Evolutionary conservation across 805 yeast genomes (phyloP).

Genomic region (Huiozyma naganishii): DNA sequence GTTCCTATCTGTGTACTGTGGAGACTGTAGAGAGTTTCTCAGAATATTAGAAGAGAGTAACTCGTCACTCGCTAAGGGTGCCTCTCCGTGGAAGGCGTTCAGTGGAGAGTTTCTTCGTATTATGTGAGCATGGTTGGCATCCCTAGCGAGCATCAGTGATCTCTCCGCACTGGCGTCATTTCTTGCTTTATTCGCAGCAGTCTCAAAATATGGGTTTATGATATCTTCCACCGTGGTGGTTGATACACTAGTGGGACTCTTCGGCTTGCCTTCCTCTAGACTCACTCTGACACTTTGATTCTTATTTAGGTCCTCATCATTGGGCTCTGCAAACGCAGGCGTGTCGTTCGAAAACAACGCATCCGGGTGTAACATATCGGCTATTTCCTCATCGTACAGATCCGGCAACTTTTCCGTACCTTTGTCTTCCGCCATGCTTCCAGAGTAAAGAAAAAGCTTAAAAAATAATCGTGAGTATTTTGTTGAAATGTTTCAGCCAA

Average conservation of each 20-base stretch:
- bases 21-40: conserved; percentile 1
- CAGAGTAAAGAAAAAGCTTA: no score
- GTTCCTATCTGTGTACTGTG: background rate
- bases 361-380: no score
- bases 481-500: no score
- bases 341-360: no score
- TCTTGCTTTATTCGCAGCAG: background rate
- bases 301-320: no score
- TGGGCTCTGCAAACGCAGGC: no score
- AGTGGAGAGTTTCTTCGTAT: conserved; percentile 3
- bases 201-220: conserved; percentile 17
- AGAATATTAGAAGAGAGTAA: conserved; percentile 3
- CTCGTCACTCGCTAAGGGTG: background rate
- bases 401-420: conserved; percentile 4
- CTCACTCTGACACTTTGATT: no score
- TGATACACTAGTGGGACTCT: background rate
- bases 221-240: conserved; percentile 20
- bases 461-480: no score
- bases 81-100: background rate
- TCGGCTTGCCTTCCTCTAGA: background rate
- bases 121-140: background rate
- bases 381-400: conserved; percentile 20
- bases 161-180: background rate
- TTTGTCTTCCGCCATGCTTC: no score
- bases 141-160: conserved; percentile 2